Evolutionary conservation across 225 moss, liverwort and hornwort species (phyloP).

Genomic region (Lunularia cruciata): DNA sequence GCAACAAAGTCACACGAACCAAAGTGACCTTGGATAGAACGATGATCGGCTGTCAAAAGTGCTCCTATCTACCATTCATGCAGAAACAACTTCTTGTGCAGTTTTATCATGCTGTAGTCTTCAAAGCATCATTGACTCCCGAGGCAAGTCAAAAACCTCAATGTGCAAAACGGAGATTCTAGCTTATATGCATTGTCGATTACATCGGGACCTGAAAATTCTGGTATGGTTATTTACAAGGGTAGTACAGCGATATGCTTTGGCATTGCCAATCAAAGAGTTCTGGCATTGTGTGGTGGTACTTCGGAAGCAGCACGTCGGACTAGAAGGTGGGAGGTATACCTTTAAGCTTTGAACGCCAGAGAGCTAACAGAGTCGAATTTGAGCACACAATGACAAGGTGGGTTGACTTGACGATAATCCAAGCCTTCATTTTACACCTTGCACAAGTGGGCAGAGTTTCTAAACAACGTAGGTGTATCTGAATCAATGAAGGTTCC

Average conservation of each 20-base stretch:
- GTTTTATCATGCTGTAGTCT: too few relatives aligned
- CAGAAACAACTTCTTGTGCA: too few relatives aligned
- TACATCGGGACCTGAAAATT: background rate
- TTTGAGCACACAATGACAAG: background rate
- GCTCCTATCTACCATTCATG: too few relatives aligned
- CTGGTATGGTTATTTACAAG: background rate
- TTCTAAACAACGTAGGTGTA: background rate
- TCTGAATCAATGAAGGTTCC: background rate
- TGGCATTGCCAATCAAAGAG: background rate
- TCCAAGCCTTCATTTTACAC: background rate
- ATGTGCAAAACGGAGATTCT: background rate
- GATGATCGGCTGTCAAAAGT: background rate
- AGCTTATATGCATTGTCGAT: background rate
- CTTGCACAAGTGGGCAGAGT: background rate
- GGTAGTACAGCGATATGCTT: background rate
- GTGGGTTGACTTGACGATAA: background rate
- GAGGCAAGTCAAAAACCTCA: too few relatives aligned
- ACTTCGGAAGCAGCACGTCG: background rate
- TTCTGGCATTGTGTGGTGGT: background rate
- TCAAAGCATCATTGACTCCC: too few relatives aligned
- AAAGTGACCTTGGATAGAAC: background rate
- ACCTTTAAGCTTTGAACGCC: background rate
- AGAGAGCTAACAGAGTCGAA: background rate
- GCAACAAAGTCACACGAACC: too few relatives aligned
- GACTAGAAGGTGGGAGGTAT: background rate